Conservation (phyloP, 805 yeast genomes). For the Schwanniomyces yamadae region DNA sequence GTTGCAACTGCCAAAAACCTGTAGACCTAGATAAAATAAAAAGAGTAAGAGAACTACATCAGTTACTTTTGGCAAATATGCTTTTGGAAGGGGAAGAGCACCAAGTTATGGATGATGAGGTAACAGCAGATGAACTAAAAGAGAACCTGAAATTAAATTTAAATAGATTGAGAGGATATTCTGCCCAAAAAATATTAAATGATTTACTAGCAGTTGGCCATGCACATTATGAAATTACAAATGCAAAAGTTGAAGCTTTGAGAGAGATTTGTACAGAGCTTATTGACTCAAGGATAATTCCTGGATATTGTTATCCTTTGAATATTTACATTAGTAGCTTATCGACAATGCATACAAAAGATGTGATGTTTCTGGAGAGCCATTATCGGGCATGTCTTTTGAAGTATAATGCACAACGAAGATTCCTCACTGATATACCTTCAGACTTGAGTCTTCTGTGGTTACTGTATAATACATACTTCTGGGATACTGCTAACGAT, state of each 20-base stretch:
- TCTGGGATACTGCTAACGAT: slow-evolving; percentile 1
- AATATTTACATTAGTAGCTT: slow-evolving; percentile 1
- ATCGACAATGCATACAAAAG: background rate
- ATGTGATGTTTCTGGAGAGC: background rate
- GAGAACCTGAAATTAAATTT: background rate
- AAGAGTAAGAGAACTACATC: background rate
- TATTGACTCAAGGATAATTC: slow-evolving; percentile 3
- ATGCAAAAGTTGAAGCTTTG: background rate
- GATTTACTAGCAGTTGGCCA: background rate
- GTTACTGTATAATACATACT: background rate
- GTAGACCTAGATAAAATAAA: background rate
- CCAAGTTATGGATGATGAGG: background rate
- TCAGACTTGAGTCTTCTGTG: slow-evolving; percentile 5
- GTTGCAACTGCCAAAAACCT: slow-evolving; percentile 1
- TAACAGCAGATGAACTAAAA: background rate
- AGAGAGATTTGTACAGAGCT: background rate
- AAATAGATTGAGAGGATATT: background rate
- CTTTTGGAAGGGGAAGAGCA: background rate
- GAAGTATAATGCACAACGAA: background rate
- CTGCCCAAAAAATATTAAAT: background rate
- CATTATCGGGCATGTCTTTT: too few relatives aligned
- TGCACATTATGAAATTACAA: background rate
- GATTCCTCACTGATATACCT: slow-evolving; percentile 3
- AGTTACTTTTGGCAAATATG: background rate
- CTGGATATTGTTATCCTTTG: slow-evolving; percentile 12